Conservation (phyloP, 129 eudicot species). For the Oenanthe sinensis region DNA sequence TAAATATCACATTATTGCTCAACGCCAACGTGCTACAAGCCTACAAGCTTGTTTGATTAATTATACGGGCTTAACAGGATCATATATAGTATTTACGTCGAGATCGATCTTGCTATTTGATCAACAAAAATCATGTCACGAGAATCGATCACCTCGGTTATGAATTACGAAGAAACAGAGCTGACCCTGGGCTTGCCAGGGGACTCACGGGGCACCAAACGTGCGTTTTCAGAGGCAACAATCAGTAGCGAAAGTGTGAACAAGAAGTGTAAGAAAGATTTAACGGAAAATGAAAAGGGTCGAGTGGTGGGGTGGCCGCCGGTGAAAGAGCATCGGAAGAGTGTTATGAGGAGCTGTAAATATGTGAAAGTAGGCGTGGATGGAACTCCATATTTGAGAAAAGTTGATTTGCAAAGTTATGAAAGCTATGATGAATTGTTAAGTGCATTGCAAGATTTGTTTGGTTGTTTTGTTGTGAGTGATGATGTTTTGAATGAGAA, state of each 20-base stretch:
- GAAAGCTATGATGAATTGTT: conserved; percentile 48
- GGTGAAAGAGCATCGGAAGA: conserved; percentile 55
- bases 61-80: background rate
- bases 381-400: conserved; percentile 84
- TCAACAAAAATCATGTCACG: background rate
- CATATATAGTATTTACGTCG: too few relatives aligned
- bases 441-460: conserved; percentile 51
- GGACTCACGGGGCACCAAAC: conserved; percentile 26
- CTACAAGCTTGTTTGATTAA: too few relatives aligned
- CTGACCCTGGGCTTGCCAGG: conserved; percentile 81
- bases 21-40: background rate
- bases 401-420: conserved; percentile 59
- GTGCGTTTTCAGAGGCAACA: conserved; percentile 26
- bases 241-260: background rate
- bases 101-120: too few relatives aligned
- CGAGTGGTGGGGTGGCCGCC: conserved; percentile 97
- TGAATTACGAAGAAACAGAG: conserved; percentile 56
- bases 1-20: background rate
- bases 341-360: conserved; percentile 23
- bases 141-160: conserved; percentile 30
- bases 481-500: conserved; percentile 19
- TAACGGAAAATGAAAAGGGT: background rate
- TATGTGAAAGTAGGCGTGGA: conserved; percentile 88
- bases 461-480: conserved; percentile 58
- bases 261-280: conserved; percentile 1